Base-by-base conservation (phyloP, 2,329 filamentous ascomycete species). In the Myriosclerotinia duriaeana region DNA sequence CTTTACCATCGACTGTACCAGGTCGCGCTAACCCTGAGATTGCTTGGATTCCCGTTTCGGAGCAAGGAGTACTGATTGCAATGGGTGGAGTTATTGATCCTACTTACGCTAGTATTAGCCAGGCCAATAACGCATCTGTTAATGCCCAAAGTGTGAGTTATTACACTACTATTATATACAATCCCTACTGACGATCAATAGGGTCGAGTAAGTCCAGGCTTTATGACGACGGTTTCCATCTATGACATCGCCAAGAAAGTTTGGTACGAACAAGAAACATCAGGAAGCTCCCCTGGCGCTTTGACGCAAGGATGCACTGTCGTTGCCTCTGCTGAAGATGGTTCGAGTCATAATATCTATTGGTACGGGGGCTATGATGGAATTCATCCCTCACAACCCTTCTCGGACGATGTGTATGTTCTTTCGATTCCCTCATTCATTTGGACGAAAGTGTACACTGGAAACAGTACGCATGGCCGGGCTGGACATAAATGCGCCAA, bases 41-140 rank as follows among this genome's bases (percentile, higher is more conserved):
- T 1, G 87, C 89, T 0, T 92, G 89, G 88, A 83, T 96, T 0
- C 92, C 92, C 1, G 91, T 93, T 54, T 90, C 91, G 3, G 79
- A 84, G 20, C 81, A 92, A 72, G 92, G 92, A 1, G 87, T 95
- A 54, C 80, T 96, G 11, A 82, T 96, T 0, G 90, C 89, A 3
- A 79, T 96, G 0, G 91, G 90, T 8, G 92, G 92, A 15, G 92
- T 91, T 2, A 85, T 82, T 0, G 81, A 85, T 73, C 87, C 88
- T 0, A 79, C 84, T 34, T 88, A 82, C 65, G 72, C 71, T 11
- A 76, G 69, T 26, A 8, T 56, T 2, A 64, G 2, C 1, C 52
- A 65, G 8, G 40, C 34, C 3, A 60, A 71, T 12, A 68, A 61
- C 12, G 82, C 79, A 0, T 40, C 69, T 0, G 77, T 80, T 44